These are phyloP conservation scores for Pterocarpus macrocarpus DNA, from an alignment of 306 rosid species.

Conservation along the genomic window DNA sequence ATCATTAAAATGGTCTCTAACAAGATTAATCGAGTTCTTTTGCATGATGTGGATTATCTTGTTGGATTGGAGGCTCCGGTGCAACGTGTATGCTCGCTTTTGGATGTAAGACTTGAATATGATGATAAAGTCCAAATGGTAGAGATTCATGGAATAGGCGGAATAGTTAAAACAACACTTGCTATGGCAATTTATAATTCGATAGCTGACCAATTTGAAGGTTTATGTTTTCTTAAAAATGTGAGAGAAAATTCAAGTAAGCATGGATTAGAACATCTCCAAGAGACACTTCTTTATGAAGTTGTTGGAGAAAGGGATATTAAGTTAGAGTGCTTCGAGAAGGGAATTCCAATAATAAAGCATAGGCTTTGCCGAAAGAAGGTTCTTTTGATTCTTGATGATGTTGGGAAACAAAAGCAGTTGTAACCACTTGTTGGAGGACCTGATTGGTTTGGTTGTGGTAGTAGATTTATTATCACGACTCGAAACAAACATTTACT, in stretches of 20 bases:
- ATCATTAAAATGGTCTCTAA: conserved; percentile 15
- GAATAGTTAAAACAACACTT: conserved; percentile 44
- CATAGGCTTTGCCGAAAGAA: conserved; percentile 11
- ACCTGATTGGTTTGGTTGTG: conserved; percentile 43
- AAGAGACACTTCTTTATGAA: conserved; percentile 29
- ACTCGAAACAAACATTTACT: conserved; percentile 41
- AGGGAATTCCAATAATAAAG: conserved; percentile 30
- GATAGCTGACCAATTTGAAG: conserved; percentile 37
- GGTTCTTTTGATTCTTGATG: conserved; percentile 45
- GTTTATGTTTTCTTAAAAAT: conserved; percentile 31
- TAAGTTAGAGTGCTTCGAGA: background rate
- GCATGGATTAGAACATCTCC: conserved; percentile 32
- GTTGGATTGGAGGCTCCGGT: conserved; percentile 40
- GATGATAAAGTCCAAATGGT: background rate
- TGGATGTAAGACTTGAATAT: conserved; percentile 1
- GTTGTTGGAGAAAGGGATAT: conserved; percentile 16
- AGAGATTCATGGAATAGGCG: conserved; percentile 43
- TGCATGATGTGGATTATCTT: conserved; percentile 31
- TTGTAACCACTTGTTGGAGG: conserved; percentile 23
- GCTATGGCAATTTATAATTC: conserved; percentile 38
- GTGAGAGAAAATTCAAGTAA: conserved; percentile 20
- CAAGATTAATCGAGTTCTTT: background rate
- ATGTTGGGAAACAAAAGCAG: conserved; percentile 28
- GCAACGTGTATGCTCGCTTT: background rate
- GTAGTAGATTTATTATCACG: conserved; percentile 46